A percentile compares a stretch with the other conserved stretches of the same genome.
Evolutionary conservation across 768 basidiomycete genomes (phyloP).

Genomic region (Mycena sanguinolenta): DNA sequence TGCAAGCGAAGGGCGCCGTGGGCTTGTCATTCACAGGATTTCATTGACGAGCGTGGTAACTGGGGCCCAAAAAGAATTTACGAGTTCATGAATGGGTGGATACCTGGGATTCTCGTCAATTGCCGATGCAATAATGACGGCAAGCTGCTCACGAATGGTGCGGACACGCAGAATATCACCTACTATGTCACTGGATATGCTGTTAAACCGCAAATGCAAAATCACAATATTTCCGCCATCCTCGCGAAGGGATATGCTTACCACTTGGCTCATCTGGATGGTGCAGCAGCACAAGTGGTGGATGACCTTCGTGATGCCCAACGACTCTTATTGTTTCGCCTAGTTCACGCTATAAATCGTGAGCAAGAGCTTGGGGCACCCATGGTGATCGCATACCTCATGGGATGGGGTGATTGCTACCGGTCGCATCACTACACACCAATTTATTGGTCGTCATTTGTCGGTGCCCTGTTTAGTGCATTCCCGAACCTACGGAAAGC

Average conservation of each 20-base stretch:
- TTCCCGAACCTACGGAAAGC: too few species aligned
- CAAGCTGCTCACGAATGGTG: constrained; percentile 49
- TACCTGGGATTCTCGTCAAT: constrained; percentile 41
- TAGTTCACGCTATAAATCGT: constrained; percentile 48
- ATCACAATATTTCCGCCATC: constrained; percentile 52
- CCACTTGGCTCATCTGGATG: constrained; percentile 38
- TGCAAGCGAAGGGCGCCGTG: constrained; percentile 54
- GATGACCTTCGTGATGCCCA: constrained; percentile 43
- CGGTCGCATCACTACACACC: constrained; percentile 51
- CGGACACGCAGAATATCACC: constrained; percentile 47
- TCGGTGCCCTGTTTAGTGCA: constrained; percentile 30
- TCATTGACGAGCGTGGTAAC: constrained; percentile 40
- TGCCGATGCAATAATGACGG: constrained; percentile 55
- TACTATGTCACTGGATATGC: constrained; percentile 53
- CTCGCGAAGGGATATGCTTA: constrained; percentile 48
- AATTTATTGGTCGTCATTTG: constrained; percentile 51
- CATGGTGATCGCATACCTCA: constrained; percentile 56
- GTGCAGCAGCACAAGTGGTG: constrained; percentile 16
- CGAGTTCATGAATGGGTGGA: constrained; percentile 45
- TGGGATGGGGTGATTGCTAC: constrained; percentile 58
- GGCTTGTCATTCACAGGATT: constrained; percentile 26
- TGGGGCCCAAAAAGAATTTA: constrained; percentile 44
- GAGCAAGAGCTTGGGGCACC: constrained; percentile 55
- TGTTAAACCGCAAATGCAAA: constrained; percentile 50
- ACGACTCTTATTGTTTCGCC: constrained; percentile 45